Evolutionary conservation across 352 stramenopile genomes (phyloP).

Genomic region (Phytophthora europaea): DNA sequence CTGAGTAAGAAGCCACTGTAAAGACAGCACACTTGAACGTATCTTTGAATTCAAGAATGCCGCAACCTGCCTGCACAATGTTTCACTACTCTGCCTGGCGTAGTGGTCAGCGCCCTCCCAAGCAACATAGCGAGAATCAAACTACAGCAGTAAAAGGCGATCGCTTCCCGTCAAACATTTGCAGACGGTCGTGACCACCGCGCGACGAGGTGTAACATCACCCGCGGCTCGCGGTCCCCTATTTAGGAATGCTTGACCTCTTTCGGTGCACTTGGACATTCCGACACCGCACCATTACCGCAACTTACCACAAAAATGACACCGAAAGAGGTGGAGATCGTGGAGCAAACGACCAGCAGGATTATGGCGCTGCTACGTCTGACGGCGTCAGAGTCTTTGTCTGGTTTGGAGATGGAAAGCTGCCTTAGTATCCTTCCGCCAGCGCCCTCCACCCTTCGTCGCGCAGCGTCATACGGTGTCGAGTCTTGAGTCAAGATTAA

Average conservation of each 20-base stretch:
- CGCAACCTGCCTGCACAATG: neutral
- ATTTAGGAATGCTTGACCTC: neutral
- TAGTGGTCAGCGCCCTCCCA: neutral
- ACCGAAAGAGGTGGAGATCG: neutral
- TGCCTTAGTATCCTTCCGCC: neutral
- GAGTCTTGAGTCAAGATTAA: conserved; percentile 10
- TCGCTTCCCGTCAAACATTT: too few species aligned
- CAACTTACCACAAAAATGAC: neutral
- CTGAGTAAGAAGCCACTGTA: neutral
- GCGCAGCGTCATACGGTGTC: conserved; percentile 24
- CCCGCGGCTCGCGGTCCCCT: too few species aligned
- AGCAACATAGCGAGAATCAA: neutral
- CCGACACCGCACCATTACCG: neutral
- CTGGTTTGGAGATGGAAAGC: too few species aligned
- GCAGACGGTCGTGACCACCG: too few species aligned
- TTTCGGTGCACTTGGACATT: neutral
- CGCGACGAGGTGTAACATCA: too few species aligned
- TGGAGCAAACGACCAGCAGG: neutral
- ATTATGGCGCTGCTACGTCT: neutral
- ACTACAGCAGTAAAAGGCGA: neutral
- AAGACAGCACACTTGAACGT: neutral
- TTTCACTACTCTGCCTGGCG: too few species aligned
- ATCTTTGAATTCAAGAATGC: conserved; percentile 16
- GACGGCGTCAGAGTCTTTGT: neutral
- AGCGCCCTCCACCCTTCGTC: neutral